phyloP scores from a whole-genome alignment of 495 filamentous ascomycete genomes.

The Amniculicola lignicola region DNA sequence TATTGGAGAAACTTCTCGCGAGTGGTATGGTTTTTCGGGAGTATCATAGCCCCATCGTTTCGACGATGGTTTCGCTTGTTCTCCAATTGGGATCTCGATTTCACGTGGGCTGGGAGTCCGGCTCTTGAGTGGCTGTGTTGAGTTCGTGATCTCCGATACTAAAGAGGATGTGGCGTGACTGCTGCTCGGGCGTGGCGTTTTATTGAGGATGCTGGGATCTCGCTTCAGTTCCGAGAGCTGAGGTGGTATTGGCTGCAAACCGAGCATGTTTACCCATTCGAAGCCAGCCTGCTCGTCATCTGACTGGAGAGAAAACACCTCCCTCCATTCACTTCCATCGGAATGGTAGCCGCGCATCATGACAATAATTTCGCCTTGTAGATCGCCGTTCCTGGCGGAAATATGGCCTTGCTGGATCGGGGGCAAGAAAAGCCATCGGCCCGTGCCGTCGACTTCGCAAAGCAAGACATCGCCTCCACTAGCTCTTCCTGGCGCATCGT shows the following conservation, averaged over 20 bases:
- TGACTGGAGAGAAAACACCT: slow-evolving; percentile 68
- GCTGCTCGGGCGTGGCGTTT: slow-evolving; percentile 19
- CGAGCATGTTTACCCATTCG: slow-evolving; percentile 87
- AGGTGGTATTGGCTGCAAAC: slow-evolving; percentile 72
- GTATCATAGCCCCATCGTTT: slow-evolving; percentile 38
- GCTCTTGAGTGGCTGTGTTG: slow-evolving; percentile 43
- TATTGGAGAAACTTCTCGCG: slow-evolving; percentile 24
- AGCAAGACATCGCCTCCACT: slow-evolving; percentile 78
- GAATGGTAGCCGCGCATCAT: slow-evolving; percentile 70
- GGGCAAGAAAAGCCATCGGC: slow-evolving; percentile 87
- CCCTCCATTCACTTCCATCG: slow-evolving; percentile 68
- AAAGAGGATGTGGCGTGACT: slow-evolving; percentile 31
- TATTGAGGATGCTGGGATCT: slow-evolving; percentile 20
- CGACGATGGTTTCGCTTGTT: slow-evolving; percentile 47
- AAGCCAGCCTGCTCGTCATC: slow-evolving; percentile 70
- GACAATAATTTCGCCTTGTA: slow-evolving; percentile 66
- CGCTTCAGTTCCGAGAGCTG: slow-evolving; percentile 40
- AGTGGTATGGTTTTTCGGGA: slow-evolving; percentile 13
- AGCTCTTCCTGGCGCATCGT: slow-evolving; percentile 59
- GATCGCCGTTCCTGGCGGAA: slow-evolving; percentile 76
- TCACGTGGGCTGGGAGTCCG: slow-evolving; percentile 54
- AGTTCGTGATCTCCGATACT: slow-evolving; percentile 31
- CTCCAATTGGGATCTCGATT: slow-evolving; percentile 73
- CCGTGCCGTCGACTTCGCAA: slow-evolving; percentile 73
- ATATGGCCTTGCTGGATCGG: slow-evolving; percentile 66